A percentile compares a stretch with the other conserved stretches of the same genome.
phyloP scores from a whole-genome alignment of 2,329 filamentous ascomycete genomes.

The Paraphaeosphaeria sporulosa region DNA sequence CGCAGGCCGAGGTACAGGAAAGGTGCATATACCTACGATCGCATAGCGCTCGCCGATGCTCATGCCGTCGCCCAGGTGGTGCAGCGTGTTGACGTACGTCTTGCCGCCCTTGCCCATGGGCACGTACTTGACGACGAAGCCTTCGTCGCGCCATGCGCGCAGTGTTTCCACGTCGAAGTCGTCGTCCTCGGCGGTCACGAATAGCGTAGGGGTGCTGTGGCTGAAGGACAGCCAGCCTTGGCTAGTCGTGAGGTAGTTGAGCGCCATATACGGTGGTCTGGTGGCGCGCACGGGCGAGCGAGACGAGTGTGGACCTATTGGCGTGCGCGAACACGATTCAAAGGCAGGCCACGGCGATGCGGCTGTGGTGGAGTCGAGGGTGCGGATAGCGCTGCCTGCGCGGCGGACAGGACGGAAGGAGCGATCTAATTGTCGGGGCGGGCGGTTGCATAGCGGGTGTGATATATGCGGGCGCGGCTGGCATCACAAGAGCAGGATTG shows the following conservation, averaged over 20 bases:
- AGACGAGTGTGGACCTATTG: background rate
- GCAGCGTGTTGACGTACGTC: slow-evolving; percentile 56
- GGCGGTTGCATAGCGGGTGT: slow-evolving; percentile 21
- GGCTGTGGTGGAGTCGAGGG: background rate
- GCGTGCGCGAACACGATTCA: background rate
- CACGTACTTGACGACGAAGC: slow-evolving; percentile 66
- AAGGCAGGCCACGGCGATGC: background rate
- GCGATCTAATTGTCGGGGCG: slow-evolving; percentile 7
- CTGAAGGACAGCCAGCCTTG: slow-evolving; percentile 51
- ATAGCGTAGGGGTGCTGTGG: slow-evolving; percentile 54
- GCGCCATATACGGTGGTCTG: slow-evolving; percentile 33
- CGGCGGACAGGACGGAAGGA: background rate
- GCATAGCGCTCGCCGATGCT: slow-evolving; percentile 68
- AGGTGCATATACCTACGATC: slow-evolving; percentile 62
- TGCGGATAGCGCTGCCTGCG: background rate
- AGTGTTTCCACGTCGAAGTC: slow-evolving; percentile 64
- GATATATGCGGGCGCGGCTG: slow-evolving; percentile 19
- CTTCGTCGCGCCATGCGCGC: slow-evolving; percentile 66
- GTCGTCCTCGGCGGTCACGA: slow-evolving; percentile 60
- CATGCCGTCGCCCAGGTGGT: slow-evolving; percentile 61
- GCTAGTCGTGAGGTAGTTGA: slow-evolving; percentile 45
- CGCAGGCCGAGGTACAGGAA: slow-evolving; percentile 6
- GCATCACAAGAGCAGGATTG: slow-evolving; percentile 28
- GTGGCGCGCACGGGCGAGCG: background rate
- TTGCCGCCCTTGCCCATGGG: slow-evolving; percentile 60